Base-by-base conservation (phyloP, 345 rosid genomes). In the Camelina hispida region DNA sequence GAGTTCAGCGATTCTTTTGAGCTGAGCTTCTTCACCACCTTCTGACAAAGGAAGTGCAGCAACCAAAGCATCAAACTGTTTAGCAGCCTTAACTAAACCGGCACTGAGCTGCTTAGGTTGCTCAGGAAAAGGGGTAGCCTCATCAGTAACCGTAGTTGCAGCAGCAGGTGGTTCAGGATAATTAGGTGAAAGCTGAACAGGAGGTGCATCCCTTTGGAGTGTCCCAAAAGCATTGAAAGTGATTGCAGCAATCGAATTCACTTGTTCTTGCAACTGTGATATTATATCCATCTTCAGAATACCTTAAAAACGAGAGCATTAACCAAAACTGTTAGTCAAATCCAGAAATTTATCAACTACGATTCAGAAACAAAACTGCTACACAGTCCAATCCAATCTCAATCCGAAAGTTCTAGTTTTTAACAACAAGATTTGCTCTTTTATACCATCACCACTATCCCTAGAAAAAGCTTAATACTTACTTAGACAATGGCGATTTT, bases 61-160 rank as follows among this genome's bases (percentile, higher is more conserved):
- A 44, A 92, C 96, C 81, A 95, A 84, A 38, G 90, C 96, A 86
- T 90, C 98, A 80, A 95, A 95, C 99, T 95, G 97, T 80, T 95
- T 90, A 50, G 99, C 99, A 74, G 96, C 96, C 68, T 91, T 90
- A 6, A 95, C 97, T 51, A 95, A 83, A 66, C 86, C 89, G 13
- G 88, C 86, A 78, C 97, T 89, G 86, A 92, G 86, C 65, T 69
- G 76, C 85, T 89, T 92, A 25, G 97, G 93, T 59, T 90, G 98
- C 35, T 92, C 97, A 0, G 84, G 66, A 40, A 86, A 71, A 80
- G 66, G 78, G 1, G 90, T 59, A 2, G 85, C 79, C n/a, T 88
- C 92, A 56, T 85, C 93, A 0, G 88, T 14, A 50, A 88, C 74
- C 0, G 90, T 35, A 53, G 89, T 74, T 42, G 79, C 79, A 46